A percentile compares a stretch with the other conserved stretches of the same genome.
These are phyloP conservation scores for Hibiscus syriacus DNA, from an alignment of 345 rosid genomes.

Conservation along the genomic window DNA sequence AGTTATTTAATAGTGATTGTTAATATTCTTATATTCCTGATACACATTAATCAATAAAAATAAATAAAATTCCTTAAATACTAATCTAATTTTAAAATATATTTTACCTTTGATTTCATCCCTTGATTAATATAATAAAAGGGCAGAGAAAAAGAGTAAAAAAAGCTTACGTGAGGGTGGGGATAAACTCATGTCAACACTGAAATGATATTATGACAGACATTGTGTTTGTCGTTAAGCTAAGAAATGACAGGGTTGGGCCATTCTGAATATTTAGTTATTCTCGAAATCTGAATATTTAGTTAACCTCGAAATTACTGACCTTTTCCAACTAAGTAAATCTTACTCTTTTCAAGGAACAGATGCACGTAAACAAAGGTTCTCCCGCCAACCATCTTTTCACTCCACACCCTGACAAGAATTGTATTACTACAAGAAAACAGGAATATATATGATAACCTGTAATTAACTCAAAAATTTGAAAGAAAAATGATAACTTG, in stretches of 20 bases:
- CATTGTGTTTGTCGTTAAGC: constrained; percentile 26
- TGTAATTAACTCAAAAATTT: too few species aligned
- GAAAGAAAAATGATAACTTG: too few species aligned
- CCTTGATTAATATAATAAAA: neutral
- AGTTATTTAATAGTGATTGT: too few species aligned
- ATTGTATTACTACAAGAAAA: too few species aligned
- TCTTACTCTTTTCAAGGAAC: constrained; percentile 17
- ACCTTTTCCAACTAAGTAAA: constrained; percentile 21
- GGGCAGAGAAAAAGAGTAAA: neutral
- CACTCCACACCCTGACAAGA: neutral
- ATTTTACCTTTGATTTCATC: too few species aligned
- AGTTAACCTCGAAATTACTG: constrained; percentile 14
- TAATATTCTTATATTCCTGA: too few species aligned
- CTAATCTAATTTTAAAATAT: too few species aligned
- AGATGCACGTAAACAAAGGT: neutral
- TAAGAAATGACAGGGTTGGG: constrained; percentile 49
- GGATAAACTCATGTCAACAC: constrained; percentile 30
- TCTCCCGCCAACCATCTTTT: constrained; percentile 18
- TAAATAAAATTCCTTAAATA: too few species aligned
- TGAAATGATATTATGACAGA: constrained; percentile 42
- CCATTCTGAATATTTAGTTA: constrained; percentile 21
- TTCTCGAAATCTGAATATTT: constrained; percentile 6
- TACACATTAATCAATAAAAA: too few species aligned
- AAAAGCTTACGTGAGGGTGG: neutral
- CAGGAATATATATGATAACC: too few species aligned